Evolutionary conservation across 2,329 filamentous ascomycete species (phyloP), one percentile per base, ranked within the genome.

Genomic region (Reticulascus tulasneorum): DNA sequence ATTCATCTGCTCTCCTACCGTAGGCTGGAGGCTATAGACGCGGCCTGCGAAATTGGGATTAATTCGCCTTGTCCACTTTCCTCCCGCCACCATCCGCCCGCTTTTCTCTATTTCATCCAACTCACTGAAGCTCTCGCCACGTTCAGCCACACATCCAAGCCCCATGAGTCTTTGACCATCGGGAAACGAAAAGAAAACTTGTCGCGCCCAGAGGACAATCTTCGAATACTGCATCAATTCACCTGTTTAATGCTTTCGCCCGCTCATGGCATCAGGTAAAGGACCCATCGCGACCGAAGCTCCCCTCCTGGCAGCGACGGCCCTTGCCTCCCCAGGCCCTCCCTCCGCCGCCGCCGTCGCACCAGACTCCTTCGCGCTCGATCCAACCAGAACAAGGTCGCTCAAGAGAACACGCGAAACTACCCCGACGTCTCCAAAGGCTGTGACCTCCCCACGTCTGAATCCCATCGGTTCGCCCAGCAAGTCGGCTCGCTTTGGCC

Each of bases 191-290:
- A n/a, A n/a, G n/a, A n/a, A n/a, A n/a, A n/a, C n/a, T n/a, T n/a
- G n/a, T n/a, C n/a, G n/a, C n/a, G n/a, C n/a, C n/a, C n/a, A n/a
- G n/a, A n/a, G n/a, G n/a, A n/a, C n/a, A n/a, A n/a, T n/a, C n/a
- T n/a, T n/a, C n/a, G n/a, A n/a, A n/a, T n/a, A n/a, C n/a, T n/a
- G n/a, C n/a, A n/a, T 22, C 18, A 40, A 40, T 33, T 33, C 23
- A 20, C 18, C 13, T 18, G 21, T 24, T 44, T 38, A 25, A 44
- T 44, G 42, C 29, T 32, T 24, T 20, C 39, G 30, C 20, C 29
- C 30, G 41, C 44, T 31, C 63, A 78, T 78, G 73, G 70, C 71
- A 58, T 71, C 73, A 47, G 70, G 73, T 54, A 66, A 69, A 52
- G 69, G 64, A 54, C 61, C 66, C 50, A 64, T 74, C 57, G 67